These are phyloP conservation scores for Fonsecaea monophora DNA, from an alignment of 2,329 filamentous ascomycete genomes.

Conservation along the genomic window DNA sequence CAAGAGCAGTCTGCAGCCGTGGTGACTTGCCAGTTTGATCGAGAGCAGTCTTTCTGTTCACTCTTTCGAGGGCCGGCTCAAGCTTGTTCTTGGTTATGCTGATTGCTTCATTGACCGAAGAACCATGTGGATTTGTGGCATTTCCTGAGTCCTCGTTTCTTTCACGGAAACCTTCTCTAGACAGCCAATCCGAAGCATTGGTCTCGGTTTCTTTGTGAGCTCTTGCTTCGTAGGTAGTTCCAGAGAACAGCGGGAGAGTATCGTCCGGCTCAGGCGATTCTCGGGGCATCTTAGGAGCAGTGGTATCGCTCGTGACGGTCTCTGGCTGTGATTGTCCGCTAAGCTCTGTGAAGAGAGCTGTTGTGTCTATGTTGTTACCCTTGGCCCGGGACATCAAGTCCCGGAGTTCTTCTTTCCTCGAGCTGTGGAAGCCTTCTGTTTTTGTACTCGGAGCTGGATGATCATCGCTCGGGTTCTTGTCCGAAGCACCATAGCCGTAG, in stretches of 20 bases:
- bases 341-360: slow-evolving; percentile 34
- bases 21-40: slow-evolving; percentile 3
- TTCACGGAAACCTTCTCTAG: slow-evolving; percentile 34
- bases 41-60: slow-evolving; percentile 1
- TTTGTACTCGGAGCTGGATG: not conserved
- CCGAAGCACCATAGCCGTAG: slow-evolving; percentile 33
- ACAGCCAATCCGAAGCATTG: slow-evolving; percentile 30
- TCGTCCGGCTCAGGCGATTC: slow-evolving; percentile 34
- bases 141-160: not conserved
- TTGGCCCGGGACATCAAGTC: slow-evolving; percentile 30
- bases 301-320: slow-evolving; percentile 1
- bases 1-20: slow-evolving; percentile 24
- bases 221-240: slow-evolving; percentile 37
- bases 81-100: slow-evolving; percentile 16
- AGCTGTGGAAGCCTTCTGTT: slow-evolving; percentile 22
- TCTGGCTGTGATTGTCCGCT: not conserved
- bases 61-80: slow-evolving; percentile 35
- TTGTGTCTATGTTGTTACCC: slow-evolving; percentile 40
- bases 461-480: slow-evolving; percentile 8
- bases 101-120: slow-evolving; percentile 1
- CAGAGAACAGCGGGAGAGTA: slow-evolving; percentile 38
- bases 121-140: not conserved
- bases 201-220: slow-evolving; percentile 2
- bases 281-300: slow-evolving; percentile 11
- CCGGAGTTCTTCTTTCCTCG: slow-evolving; percentile 32